Percentiles rank a stretch among this genome's conserved stretches.
Conservation (phyloP, 176 grass and related monocot genomes). For the Oryza officinalis region DNA sequence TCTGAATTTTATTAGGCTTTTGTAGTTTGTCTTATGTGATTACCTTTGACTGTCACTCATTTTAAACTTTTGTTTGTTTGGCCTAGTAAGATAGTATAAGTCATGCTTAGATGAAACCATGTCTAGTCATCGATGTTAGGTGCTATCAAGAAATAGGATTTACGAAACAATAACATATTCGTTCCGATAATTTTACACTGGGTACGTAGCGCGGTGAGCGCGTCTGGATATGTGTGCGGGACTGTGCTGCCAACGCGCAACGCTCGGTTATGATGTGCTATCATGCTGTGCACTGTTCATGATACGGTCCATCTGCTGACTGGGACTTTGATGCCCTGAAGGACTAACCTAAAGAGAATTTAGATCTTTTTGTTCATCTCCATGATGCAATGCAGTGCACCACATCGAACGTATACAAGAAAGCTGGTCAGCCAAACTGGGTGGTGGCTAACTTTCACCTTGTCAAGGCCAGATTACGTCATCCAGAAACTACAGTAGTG, state of each 20-base stretch:
- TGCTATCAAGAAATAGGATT: background rate
- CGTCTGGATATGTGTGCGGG: background rate
- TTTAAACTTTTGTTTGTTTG: background rate
- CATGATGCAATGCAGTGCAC: conserved; percentile 24
- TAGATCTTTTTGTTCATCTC: conserved; percentile 42
- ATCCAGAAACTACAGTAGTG: conserved; percentile 31
- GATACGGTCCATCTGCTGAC: background rate
- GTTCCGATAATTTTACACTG: background rate
- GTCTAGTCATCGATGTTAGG: background rate
- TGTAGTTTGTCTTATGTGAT: background rate
- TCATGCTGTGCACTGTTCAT: conserved; percentile 22
- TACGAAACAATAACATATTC: background rate
- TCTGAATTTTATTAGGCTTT: background rate
- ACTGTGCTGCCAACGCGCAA: background rate
- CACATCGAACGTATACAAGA: conserved; percentile 41
- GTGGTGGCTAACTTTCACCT: conserved; percentile 39
- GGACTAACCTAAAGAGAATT: conserved; percentile 18
- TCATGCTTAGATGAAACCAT: background rate
- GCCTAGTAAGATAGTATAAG: background rate
- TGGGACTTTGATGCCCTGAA: conserved; percentile 22
- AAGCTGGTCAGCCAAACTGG: conserved; percentile 48
- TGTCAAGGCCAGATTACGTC: conserved; percentile 42
- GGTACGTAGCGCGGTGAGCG: background rate
- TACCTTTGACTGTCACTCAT: background rate
- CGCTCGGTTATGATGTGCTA: background rate